Conservation (phyloP, 202 grass and related monocot genomes). For the Bolboschoenoplectus hybrid region DNA sequence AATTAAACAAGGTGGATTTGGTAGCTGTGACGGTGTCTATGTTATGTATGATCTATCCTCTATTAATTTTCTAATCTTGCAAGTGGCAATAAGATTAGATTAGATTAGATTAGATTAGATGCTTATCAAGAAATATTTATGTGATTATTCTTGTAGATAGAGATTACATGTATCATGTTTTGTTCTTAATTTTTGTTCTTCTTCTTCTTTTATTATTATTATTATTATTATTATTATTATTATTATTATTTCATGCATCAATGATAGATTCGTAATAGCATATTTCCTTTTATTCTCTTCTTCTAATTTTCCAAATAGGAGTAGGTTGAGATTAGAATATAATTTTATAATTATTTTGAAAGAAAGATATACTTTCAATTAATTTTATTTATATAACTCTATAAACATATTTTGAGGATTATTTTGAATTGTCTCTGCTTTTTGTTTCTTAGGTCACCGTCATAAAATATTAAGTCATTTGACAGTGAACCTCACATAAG, state of each 20-base stretch:
- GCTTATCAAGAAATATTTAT: neutral
- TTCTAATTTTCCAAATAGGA: neutral
- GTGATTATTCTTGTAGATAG: neutral
- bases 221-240: neutral
- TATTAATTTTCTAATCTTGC: slow-evolving; percentile 5
- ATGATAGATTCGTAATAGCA: neutral
- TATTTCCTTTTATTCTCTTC: neutral
- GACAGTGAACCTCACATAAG: neutral
- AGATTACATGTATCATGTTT: neutral
- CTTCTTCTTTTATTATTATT: neutral
- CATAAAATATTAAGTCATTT: neutral
- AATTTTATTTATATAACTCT: too few relatives aligned
- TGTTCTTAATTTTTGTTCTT: neutral
- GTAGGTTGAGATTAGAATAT: neutral
- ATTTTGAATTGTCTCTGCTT: neutral
- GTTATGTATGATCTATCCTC: neutral
- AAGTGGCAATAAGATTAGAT: neutral
- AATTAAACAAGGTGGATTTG: slow-evolving; percentile 30
- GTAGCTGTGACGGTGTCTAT: slow-evolving; percentile 31
- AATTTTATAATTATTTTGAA: neutral
- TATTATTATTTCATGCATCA: neutral
- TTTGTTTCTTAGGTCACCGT: neutral
- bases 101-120: neutral
- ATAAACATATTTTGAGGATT: neutral
- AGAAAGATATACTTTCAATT: too few relatives aligned